A percentile compares a stretch with the other conserved stretches of the same genome.
phyloP scores from a whole-genome alignment of 805 yeast species.

The Hyphopichia homilentoma region DNA sequence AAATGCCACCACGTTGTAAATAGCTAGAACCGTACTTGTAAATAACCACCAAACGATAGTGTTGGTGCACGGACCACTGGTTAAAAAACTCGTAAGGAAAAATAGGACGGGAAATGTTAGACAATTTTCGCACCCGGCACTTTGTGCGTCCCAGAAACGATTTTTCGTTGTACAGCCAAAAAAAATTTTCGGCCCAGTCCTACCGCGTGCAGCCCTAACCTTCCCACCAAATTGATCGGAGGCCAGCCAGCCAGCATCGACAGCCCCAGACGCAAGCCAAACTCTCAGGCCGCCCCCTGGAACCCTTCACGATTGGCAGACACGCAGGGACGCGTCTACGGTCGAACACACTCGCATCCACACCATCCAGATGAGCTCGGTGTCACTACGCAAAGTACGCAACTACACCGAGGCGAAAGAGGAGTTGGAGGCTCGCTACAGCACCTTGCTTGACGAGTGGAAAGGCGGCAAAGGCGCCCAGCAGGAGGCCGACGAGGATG shows the following conservation, averaged over 20 bases:
- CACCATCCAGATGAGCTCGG: slow-evolving; percentile 3
- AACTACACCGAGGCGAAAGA: slow-evolving; percentile 15
- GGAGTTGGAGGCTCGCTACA: slow-evolving; percentile 9
- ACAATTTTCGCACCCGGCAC: too few species aligned
- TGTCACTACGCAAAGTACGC: slow-evolving; percentile 11
- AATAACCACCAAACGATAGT: too few species aligned
- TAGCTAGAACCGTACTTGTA: neutral
- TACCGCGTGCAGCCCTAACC: too few species aligned
- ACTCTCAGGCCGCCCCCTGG: neutral
- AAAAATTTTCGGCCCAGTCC: too few species aligned
- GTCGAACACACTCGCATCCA: too few species aligned
- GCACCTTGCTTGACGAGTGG: slow-evolving; percentile 9
- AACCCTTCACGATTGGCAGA: too few species aligned
- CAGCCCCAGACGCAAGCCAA: neutral
- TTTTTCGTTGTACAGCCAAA: too few species aligned
- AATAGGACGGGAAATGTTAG: too few species aligned
- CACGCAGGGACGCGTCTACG: too few species aligned
- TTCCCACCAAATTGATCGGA: too few species aligned
- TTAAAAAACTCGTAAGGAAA: too few species aligned
- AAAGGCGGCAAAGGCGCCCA: slow-evolving; percentile 6
- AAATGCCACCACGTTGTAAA: slow-evolving; percentile 51
- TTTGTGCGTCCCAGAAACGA: slow-evolving; percentile 1
- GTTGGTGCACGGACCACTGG: too few species aligned
- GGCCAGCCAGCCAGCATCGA: neutral
- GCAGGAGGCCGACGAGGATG: slow-evolving; percentile 8